Conservation (phyloP, 768 basidiomycete genomes). For the Podaxis rugospora region DNA sequence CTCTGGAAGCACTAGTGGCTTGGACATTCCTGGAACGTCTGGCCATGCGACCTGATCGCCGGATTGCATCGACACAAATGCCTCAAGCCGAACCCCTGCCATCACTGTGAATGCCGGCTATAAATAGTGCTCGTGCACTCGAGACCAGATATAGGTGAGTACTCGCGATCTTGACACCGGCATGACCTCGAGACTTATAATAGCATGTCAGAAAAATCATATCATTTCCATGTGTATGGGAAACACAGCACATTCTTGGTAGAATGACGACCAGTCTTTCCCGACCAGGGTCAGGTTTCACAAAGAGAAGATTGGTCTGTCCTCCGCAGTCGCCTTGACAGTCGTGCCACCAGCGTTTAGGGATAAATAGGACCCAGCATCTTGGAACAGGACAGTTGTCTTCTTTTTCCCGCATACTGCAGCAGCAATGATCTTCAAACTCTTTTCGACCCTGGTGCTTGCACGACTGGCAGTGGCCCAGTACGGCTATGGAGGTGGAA, state of each 20-base stretch:
- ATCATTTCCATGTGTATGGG: constrained; percentile 9
- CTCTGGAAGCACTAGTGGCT: too few relatives aligned
- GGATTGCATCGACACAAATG: neutral
- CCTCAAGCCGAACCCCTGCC: neutral
- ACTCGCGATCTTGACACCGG: neutral
- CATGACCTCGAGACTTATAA: neutral
- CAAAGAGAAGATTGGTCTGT: neutral
- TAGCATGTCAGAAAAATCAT: neutral
- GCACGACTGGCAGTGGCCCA: constrained; percentile 32
- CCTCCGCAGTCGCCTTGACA: constrained; percentile 10
- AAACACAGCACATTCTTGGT: neutral
- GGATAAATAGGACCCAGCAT: constrained; percentile 2
- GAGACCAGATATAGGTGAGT: neutral
- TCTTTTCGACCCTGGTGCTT: neutral
- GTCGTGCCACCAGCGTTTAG: neutral
- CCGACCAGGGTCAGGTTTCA: neutral
- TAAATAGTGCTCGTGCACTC: neutral
- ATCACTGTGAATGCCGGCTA: neutral
- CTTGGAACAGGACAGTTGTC: neutral
- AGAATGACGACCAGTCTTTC: neutral
- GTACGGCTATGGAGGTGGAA: constrained; percentile 22
- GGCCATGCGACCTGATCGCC: neutral
- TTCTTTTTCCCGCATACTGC: neutral
- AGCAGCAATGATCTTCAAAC: neutral
- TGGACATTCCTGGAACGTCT: too few relatives aligned